Base-by-base conservation (phyloP, 75 land plant genomes). In the Gnetum montanum region DNA sequence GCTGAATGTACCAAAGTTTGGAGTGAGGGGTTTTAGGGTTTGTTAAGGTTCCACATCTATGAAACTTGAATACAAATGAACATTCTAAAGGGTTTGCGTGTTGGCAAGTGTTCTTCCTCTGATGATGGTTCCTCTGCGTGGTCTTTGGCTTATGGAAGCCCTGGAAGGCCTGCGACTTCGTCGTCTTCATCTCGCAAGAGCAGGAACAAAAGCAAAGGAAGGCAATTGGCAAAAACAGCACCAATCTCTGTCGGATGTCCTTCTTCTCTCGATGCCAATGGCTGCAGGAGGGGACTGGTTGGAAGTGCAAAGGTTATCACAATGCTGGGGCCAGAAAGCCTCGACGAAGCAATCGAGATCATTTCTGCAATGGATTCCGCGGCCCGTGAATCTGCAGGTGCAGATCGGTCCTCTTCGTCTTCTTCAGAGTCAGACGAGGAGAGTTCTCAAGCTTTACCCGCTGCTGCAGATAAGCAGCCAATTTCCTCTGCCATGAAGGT, bases 221-320 rank as follows among this genome's bases (percentile, higher is more conserved):
- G 37, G 29, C 4, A 22, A 11, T 5, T 15, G 19, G 28, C 55
- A 7, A 53, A 33, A 36, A 53, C 36, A 16, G 31, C 55, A 34
- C 55, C 55, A 6, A 11, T 53, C 10, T 36, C 55, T 11, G 34
- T 34, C 36, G 55, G 55, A 12, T 31, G 22, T 52, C 8, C 13
- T 8, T 11, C 28, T 20, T 2, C 2, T 1, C 36, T 27, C 55
- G 12, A 34, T 36, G 8, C 19, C 31, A n/a, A n/a, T n/a, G n/a
- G n/a, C n/a, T n/a, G n/a, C 55, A 31, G 37, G 34, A 20, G 31
- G 55, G 55, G 55, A 30, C 36, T 53, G 55, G 55, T 33, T 24
- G 36, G 55, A 5, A 53, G 55, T 33, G 55, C 55, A 31, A 53
- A 53, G 37, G 55, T 53, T 53, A 53, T 53, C 34, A 34, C 31